Percentiles rank a stretch among this genome's conserved stretches.
Evolutionary conservation across 176 grass and related monocot species (phyloP).

Genomic region (Avena atlantica): DNA sequence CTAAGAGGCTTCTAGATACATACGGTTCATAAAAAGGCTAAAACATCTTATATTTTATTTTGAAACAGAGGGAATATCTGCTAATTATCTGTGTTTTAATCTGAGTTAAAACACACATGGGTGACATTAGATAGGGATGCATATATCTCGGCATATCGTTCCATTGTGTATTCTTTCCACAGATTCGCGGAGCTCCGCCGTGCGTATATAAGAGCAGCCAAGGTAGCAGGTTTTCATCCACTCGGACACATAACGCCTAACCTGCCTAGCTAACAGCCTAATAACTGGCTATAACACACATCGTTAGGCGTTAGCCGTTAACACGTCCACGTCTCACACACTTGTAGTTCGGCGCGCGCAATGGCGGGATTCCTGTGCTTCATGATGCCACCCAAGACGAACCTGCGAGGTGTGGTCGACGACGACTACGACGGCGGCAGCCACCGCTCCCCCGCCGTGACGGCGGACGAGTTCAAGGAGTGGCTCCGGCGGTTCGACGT

Average conservation of each 20-base stretch:
- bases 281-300: neutral
- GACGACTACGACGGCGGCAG: constrained; percentile 30
- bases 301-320: too few species aligned
- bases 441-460: constrained; percentile 46
- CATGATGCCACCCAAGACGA: neutral
- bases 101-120: too few species aligned
- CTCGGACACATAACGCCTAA: constrained; percentile 28
- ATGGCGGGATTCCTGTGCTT: neutral
- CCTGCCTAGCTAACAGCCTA: neutral
- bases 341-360: neutral
- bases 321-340: neutral
- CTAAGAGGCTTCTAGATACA: too few species aligned
- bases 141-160: neutral
- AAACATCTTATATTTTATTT: too few species aligned
- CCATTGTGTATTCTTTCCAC: neutral
- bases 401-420: neutral
- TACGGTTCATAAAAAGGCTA: too few species aligned
- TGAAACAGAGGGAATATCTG: too few species aligned
- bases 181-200: neutral
- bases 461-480: constrained; percentile 87
- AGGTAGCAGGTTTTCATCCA: neutral
- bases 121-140: neutral
- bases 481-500: constrained; percentile 76
- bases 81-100: too few species aligned
- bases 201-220: constrained; percentile 43